Evolutionary conservation across 2,329 filamentous ascomycete genomes (phyloP), one percentile per base, ranked within the genome.

Genomic region (Ophiostoma himal-ulmi): DNA sequence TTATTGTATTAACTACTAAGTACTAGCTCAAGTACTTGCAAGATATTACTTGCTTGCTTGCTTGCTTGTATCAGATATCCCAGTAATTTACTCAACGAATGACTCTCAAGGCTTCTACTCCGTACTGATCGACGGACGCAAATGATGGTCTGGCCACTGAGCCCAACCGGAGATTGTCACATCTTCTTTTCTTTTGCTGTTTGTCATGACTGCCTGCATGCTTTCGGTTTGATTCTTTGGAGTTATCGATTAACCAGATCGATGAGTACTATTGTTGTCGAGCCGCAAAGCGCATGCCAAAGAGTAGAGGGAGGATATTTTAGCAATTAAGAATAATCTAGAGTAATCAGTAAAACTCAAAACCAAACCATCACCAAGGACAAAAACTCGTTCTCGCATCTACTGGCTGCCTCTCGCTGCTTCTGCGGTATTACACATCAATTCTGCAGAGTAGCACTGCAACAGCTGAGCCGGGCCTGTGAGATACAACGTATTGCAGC

Each of bases 351-450:
- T 7, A 6, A 48, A 48, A n/a, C 8, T n/a, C 44, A 14, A 57
- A 57, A 57, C 14, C 52, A 30, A 54, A 26, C 7, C 5, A 26
- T 22, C 17, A 48, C 44, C 37, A 39, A 30, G 30, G 30, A 54
- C 52, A 11, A 11, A 54, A 34, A 3, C 57, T 64, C 57, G 30
- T 36, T 34, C 57, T 36, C 30, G 60, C 60, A 65, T 22, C 10
- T n/a, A 39, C 62, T 65, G 62, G 62, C 36, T 65, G 62, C 62
- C 62, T 65, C 62, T 65, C 62, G 62, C 20, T 65, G 62, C 34
- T 65, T 39, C 62, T 22, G 62, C 36, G 20, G 54, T 3, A 65
- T 65, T 65, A 39, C 62, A 37, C 30, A 30, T 34, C 57, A 62
- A 10, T 62, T 62, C 57, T 62, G 20, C 22, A 26, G 17, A 7